Conservation (phyloP, 148 eudicot species). For the Persicaria tinctoria region DNA sequence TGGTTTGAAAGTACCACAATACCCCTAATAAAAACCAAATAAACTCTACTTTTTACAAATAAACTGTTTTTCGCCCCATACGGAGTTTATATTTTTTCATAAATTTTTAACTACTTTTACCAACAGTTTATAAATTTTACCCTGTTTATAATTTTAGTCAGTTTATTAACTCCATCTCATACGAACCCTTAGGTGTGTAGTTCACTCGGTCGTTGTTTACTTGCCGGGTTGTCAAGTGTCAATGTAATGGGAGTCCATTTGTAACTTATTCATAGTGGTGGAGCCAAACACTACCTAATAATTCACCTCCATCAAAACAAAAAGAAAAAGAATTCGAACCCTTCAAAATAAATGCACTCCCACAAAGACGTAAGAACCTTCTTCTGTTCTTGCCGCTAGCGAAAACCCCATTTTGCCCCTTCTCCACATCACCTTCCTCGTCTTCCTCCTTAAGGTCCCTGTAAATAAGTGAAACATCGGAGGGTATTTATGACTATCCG, state of each 20-base stretch:
- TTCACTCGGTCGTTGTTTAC: conserved; percentile 4
- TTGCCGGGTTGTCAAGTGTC: not conserved
- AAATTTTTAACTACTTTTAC: too few species aligned
- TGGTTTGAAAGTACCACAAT: too few species aligned
- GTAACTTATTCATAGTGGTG: conserved; percentile 4
- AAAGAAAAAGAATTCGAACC: not conserved
- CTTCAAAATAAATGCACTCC: not conserved
- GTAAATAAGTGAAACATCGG: not conserved
- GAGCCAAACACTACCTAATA: conserved; percentile 9
- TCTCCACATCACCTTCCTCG: not conserved
- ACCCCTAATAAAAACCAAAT: too few species aligned
- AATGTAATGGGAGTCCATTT: not conserved
- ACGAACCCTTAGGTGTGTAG: conserved; percentile 1
- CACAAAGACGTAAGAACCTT: conserved; percentile 3
- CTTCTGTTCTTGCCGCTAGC: not conserved
- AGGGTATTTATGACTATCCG: not conserved
- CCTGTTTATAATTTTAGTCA: too few species aligned
- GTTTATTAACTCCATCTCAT: too few species aligned
- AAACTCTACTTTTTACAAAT: too few species aligned
- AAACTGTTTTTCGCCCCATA: too few species aligned
- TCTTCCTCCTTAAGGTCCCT: not conserved
- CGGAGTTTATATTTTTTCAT: too few species aligned
- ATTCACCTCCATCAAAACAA: not conserved
- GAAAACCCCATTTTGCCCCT: conserved; percentile 3
- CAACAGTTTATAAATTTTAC: too few species aligned